These are phyloP conservation scores for Leishmania guyanensis DNA, from an alignment of 208 protist genomes.

Conservation along the genomic window DNA sequence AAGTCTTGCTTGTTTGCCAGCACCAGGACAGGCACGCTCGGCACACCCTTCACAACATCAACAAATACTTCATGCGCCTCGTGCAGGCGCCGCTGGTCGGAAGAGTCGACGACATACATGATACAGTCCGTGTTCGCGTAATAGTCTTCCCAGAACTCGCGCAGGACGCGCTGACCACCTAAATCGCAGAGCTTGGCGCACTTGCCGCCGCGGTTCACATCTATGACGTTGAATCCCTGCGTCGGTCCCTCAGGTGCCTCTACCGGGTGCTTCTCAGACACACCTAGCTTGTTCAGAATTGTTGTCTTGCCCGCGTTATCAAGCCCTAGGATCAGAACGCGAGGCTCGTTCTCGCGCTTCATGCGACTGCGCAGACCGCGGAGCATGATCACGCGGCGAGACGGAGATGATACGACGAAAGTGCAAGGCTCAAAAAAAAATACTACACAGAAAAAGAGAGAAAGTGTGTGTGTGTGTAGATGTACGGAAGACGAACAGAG, in stretches of 20 bases:
- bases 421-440: neutral
- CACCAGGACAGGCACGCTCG: conserved; percentile 97
- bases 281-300: conserved; percentile 93
- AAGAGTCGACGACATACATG: conserved; percentile 97
- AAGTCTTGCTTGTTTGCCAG: conserved; percentile 99
- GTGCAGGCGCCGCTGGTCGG: conserved; percentile 87
- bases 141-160: conserved; percentile 98
- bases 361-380: conserved; percentile 85
- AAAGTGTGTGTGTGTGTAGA: neutral
- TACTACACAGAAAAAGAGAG: neutral
- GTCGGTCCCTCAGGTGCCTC: conserved; percentile 97
- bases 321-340: conserved; percentile 95
- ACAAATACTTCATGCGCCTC: conserved; percentile 95
- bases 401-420: neutral
- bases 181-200: conserved; percentile 99
- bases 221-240: conserved; percentile 99
- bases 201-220: conserved; percentile 93
- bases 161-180: conserved; percentile 98
- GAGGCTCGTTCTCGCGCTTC: conserved; percentile 92
- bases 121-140: conserved; percentile 97
- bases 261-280: conserved; percentile 51
- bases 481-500: neutral
- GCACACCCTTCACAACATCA: conserved; percentile 94
- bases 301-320: conserved; percentile 98
- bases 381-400: conserved; percentile 50